Evolutionary conservation across 2,329 filamentous ascomycete genomes (phyloP).

Genomic region (Metarhizium rileyi): DNA sequence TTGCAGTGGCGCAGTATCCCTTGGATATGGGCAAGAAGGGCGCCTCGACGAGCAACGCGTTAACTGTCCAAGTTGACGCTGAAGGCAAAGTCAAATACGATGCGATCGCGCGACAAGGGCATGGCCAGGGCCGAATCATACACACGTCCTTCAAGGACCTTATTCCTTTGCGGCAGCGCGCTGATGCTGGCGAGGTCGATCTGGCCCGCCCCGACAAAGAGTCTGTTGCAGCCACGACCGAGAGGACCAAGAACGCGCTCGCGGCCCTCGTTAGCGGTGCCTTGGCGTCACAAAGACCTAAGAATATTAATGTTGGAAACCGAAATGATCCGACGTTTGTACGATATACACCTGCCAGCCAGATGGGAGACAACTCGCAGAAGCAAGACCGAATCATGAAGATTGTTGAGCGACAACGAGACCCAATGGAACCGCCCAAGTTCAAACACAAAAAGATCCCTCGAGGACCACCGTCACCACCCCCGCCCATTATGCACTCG

Average conservation of each 20-base stretch:
- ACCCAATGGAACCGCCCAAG: constrained; percentile 95
- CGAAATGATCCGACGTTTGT: constrained; percentile 87
- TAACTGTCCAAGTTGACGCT: constrained; percentile 83
- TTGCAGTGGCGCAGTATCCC: constrained; percentile 89
- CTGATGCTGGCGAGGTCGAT: constrained; percentile 85
- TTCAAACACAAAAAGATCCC: constrained; percentile 99
- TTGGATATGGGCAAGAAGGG: constrained; percentile 87
- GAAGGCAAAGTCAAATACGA: constrained; percentile 96
- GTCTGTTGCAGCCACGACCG: constrained; percentile 72
- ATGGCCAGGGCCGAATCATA: constrained; percentile 73
- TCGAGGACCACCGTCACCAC: constrained; percentile 81
- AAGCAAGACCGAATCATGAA: constrained; percentile 97
- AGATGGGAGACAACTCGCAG: constrained; percentile 81
- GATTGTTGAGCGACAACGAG: constrained; percentile 86
- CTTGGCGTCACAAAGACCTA: constrained; percentile 86
- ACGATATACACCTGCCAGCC: constrained; percentile 87
- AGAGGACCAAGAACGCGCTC: constrained; percentile 80
- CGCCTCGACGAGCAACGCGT: constrained; percentile 65
- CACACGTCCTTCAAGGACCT: constrained; percentile 96
- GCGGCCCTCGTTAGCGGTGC: constrained; percentile 75
- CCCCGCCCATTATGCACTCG: constrained; percentile 89
- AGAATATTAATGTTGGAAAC: constrained; percentile 77
- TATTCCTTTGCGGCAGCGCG: constrained; percentile 85
- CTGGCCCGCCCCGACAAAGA: constrained; percentile 77
- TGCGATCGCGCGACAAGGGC: constrained; percentile 83